Evolutionary conservation across 495 filamentous ascomycete genomes (phyloP), one percentile per base, ranked within the genome.

Genomic region (Trichoderma asperelloides): DNA sequence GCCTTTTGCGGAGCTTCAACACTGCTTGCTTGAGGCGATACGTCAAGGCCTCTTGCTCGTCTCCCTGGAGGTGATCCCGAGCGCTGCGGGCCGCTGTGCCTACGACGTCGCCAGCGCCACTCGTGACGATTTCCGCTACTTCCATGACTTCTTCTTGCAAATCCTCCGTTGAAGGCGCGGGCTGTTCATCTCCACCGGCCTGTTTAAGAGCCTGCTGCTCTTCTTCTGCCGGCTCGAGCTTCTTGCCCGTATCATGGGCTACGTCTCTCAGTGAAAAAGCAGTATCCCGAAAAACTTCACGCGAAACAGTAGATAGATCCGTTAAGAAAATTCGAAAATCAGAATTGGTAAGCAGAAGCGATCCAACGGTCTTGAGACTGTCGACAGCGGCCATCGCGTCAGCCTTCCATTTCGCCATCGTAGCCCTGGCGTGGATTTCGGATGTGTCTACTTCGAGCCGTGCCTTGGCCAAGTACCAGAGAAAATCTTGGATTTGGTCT

Each of bases 401-500:
- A 30, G 91, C 91, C 70, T 86, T 89, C 2, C 85, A 82, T 74
- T 86, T 91, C n/a, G 84, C 84, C 67, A 80, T 83, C 65, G 80
- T 78, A 2, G 89, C 91, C 43, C 84, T 81, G 43, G 82, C 78
- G 2, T 84, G 83, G 15, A 96, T 73, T 65, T 91, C 83, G 21
- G 84, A 82, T 2, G 85, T 79, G 73, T 97, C 89, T 2, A 97
- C 71, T 12, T 84, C 83, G 33, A 93, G 79, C 33, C 84, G 84
- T 21, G 91, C 87, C 71, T 89, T 89, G 65, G 88, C 77, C 65
- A 96, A 76, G 71, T 86, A 93, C 93, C 93, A 98, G 62, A 96
- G 79, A 68, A 97, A 90, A 68, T 97, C 91, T 76, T 98, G 94
- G 49, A 97, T 82, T 71, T 95, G 87, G 77, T 97, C 92, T n/a